phyloP scores from a whole-genome alignment of 768 basidiomycete genomes.

The Fistulinella prunicolor region DNA sequence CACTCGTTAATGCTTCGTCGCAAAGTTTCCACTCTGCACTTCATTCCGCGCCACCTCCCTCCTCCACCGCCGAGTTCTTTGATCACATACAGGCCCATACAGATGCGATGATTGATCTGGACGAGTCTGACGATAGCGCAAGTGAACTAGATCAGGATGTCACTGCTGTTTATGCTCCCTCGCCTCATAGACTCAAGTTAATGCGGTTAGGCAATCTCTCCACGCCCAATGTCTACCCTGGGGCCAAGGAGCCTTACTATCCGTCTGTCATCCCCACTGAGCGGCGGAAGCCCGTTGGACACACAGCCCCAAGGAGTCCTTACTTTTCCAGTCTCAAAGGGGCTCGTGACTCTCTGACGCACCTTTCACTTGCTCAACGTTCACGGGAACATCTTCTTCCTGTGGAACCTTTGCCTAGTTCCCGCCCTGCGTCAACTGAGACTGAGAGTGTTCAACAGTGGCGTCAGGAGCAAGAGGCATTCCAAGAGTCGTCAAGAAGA shows the following conservation, averaged over 20 bases:
- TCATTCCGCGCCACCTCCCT: slow-evolving; percentile 60
- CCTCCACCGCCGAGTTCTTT: slow-evolving; percentile 71
- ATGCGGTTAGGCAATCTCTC: slow-evolving; percentile 71
- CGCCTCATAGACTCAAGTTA: slow-evolving; percentile 38
- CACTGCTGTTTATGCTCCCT: slow-evolving; percentile 25
- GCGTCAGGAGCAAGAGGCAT: slow-evolving; percentile 32
- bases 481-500: slow-evolving; percentile 58
- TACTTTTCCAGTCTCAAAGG: slow-evolving; percentile 49
- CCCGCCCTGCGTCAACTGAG: slow-evolving; percentile 15
- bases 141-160: slow-evolving; percentile 41
- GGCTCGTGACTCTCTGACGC: slow-evolving; percentile 29
- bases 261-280: slow-evolving; percentile 34
- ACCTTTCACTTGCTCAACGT: slow-evolving; percentile 37
- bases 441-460: slow-evolving; percentile 27
- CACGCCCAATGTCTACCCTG: slow-evolving; percentile 56
- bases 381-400: slow-evolving; percentile 39
- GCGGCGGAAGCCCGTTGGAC: slow-evolving; percentile 50
- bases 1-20: slow-evolving; percentile 47
- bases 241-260: slow-evolving; percentile 36
- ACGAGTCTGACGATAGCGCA: slow-evolving; percentile 49
- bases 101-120: slow-evolving; percentile 72
- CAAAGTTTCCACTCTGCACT: slow-evolving; percentile 43
- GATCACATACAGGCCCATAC: slow-evolving; percentile 68
- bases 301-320: slow-evolving; percentile 41
- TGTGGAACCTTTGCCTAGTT: slow-evolving; percentile 7